These are phyloP conservation scores for Cladosporium sp. DNA, from an alignment of 2,329 filamentous ascomycete species.

Conservation along the genomic window DNA sequence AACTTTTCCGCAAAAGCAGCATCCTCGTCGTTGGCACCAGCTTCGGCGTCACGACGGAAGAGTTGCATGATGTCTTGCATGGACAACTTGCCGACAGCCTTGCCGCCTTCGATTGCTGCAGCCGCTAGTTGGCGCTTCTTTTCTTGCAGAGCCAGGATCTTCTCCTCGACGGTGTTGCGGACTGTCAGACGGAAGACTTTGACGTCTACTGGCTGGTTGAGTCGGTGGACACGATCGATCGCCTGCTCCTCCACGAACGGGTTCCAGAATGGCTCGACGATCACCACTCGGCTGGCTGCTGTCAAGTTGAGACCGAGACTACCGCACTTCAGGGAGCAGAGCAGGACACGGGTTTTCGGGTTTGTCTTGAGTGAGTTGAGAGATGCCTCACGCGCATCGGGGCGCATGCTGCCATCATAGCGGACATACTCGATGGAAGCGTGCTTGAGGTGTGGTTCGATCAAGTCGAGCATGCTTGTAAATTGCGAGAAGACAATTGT, in stretches of 20 bases:
- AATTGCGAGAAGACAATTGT: conserved; percentile 99
- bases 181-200: conserved; percentile 94
- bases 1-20: conserved; percentile 41
- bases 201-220: conserved; percentile 93
- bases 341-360: conserved; percentile 72
- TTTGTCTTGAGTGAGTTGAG: conserved; percentile 75
- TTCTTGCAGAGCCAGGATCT: conserved; percentile 91
- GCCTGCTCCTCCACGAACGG: conserved; percentile 97
- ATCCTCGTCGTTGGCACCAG: conserved; percentile 40
- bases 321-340: conserved; percentile 93
- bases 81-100: conserved; percentile 77
- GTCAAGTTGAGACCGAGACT: conserved; percentile 92
- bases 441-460: conserved; percentile 83
- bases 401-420: conserved; percentile 94
- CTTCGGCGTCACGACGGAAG: conserved; percentile 69
- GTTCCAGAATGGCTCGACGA: conserved; percentile 98
- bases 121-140: conserved; percentile 91
- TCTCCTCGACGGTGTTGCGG: conserved; percentile 81
- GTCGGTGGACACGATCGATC: conserved; percentile 96
- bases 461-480: conserved; percentile 94
- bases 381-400: conserved; percentile 86
- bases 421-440: conserved; percentile 77
- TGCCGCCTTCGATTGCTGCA: conserved; percentile 82
- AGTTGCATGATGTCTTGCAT: conserved; percentile 92
- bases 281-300: conserved; percentile 87